phyloP scores from a whole-genome alignment of 164 flowering plant species.

The Platanus orientalis region DNA sequence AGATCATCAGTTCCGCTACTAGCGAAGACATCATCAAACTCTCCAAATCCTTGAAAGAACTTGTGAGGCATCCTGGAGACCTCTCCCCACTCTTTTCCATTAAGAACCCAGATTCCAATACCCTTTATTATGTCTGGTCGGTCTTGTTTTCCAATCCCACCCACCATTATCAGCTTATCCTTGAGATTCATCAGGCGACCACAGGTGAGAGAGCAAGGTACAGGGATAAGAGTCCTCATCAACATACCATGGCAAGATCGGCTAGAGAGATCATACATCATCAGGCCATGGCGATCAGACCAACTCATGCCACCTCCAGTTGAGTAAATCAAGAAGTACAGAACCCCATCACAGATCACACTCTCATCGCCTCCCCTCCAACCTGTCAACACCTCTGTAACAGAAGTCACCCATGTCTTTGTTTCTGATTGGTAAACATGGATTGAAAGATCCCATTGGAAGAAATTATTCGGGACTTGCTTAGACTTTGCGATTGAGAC shows the following conservation, averaged over 20 bases:
- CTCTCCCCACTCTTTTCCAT: conserved; percentile 73
- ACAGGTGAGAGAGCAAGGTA: no score
- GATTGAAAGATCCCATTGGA: no score
- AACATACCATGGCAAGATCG: conserved; percentile 39
- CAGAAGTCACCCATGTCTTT: conserved; percentile 55
- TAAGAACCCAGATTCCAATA: conserved; percentile 76
- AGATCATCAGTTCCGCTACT: conserved; percentile 72
- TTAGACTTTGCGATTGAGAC: conserved; percentile 69
- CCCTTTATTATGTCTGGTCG: conserved; percentile 83
- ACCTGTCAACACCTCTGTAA: conserved; percentile 65
- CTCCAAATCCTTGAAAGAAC: conserved; percentile 79
- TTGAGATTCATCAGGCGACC: conserved; percentile 85
- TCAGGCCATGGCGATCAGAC: conserved; percentile 64
- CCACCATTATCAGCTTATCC: conserved; percentile 85
- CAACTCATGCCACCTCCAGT: no score
- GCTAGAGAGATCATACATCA: conserved; percentile 50
- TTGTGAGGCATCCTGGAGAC: conserved; percentile 81
- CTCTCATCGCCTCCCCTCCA: conserved; percentile 95
- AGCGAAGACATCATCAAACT: conserved; percentile 83
- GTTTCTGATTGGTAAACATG: conserved; percentile 64
- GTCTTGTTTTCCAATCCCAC: conserved; percentile 82
- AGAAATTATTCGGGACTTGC: conserved; percentile 75
- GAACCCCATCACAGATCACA: no score
- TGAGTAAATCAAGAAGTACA: no score
- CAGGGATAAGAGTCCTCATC: no score